These are phyloP conservation scores for Heterobasidion occidentale DNA, from an alignment of 1,284 basidiomycete genomes.

Conservation along the genomic window DNA sequence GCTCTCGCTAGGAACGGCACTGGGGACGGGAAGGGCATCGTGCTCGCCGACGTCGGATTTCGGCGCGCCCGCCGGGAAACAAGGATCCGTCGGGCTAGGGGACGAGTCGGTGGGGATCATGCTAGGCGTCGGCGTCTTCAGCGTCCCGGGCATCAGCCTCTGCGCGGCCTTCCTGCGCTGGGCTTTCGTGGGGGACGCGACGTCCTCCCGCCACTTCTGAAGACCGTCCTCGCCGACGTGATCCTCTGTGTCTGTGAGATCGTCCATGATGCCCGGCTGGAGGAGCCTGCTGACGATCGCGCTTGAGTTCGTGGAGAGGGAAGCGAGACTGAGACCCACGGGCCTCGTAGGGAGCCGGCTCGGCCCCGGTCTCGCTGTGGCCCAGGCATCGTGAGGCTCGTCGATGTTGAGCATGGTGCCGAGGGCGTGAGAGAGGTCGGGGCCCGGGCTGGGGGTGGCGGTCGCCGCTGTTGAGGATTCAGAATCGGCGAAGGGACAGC, in stretches of 20 bases:
- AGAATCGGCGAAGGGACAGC: constrained; percentile 10
- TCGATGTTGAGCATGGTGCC: constrained; percentile 5
- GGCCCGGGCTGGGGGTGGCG: not conserved
- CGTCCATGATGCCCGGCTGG: constrained; percentile 22
- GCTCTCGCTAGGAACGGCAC: not conserved
- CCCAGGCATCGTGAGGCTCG: not conserved
- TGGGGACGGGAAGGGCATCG: constrained; percentile 4
- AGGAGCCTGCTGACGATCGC: constrained; percentile 27
- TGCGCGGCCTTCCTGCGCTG: constrained; percentile 12
- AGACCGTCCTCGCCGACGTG: constrained; percentile 8
- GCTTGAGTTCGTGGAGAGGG: constrained; percentile 29
- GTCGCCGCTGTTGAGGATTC: not conserved
- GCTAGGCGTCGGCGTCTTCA: constrained; percentile 38
- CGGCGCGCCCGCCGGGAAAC: not conserved
- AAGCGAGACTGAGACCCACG: constrained; percentile 21
- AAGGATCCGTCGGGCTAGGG: constrained; percentile 5
- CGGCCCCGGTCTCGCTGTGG: too few relatives aligned
- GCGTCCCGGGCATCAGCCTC: constrained; percentile 43
- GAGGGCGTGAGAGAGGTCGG: constrained; percentile 4
- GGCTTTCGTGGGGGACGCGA: constrained; percentile 8
- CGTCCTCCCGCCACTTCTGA: not conserved
- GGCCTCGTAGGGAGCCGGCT: not conserved
- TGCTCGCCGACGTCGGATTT: constrained; percentile 5
- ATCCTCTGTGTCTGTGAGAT: constrained; percentile 11
- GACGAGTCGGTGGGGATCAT: constrained; percentile 20